Conservation (phyloP, 805 yeast genomes). For the Cyberlindnera xishuangbannaensis region DNA sequence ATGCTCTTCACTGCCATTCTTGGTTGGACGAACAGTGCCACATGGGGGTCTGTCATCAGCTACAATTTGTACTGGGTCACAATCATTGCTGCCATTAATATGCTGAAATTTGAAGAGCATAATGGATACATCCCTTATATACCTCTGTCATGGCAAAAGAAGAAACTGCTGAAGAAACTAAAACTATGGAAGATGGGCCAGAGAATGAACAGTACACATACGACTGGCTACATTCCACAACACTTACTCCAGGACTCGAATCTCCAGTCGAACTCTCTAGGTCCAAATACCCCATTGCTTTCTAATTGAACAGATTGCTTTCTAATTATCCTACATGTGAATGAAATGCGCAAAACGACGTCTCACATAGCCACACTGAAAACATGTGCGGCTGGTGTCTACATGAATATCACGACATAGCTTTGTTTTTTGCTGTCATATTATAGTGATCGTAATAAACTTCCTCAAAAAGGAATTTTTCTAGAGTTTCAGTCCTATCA, state of each 20-base stretch:
- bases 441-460: too few relatives aligned
- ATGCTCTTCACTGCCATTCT: constrained; percentile 83
- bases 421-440: too few relatives aligned
- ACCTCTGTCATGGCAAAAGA: constrained; percentile 58
- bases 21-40: constrained; percentile 94
- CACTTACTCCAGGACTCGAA: constrained; percentile 3
- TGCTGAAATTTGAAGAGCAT: constrained; percentile 48
- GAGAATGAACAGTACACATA: constrained; percentile 1
- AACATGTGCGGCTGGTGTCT: too few relatives aligned
- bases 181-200: constrained; percentile 14
- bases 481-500: background rate
- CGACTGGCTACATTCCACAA: constrained; percentile 9
- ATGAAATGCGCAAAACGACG: too few relatives aligned
- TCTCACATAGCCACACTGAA: too few relatives aligned
- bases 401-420: too few relatives aligned
- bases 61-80: constrained; percentile 68
- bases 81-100: constrained; percentile 36
- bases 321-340: too few relatives aligned
- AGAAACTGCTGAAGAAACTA: constrained; percentile 38
- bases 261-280: background rate
- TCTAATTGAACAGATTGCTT: too few relatives aligned
- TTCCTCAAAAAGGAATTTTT: too few relatives aligned
- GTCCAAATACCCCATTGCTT: constrained; percentile 1
- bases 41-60: constrained; percentile 77
- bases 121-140: constrained; percentile 54